Evolutionary conservation across 169 alveolate genomes (phyloP), one percentile per base, ranked within the genome.

Genomic region (Plasmodium inui): DNA sequence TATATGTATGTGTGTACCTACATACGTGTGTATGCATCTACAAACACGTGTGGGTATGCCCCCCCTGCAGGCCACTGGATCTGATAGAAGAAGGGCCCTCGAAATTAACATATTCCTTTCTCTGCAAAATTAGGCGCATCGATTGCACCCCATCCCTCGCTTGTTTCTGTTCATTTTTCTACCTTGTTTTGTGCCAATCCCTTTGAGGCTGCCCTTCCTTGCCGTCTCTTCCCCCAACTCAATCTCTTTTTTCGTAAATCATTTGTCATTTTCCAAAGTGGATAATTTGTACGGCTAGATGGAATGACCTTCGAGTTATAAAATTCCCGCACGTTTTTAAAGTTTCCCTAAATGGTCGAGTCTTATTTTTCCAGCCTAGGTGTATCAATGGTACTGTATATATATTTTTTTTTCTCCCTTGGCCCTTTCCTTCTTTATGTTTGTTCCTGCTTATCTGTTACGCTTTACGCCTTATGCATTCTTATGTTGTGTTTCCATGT

Each of bases 1-100:
- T 30, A 30, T 37, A 32, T 10, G 26, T 10, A 28, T 72, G 30
- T 12, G 17, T 73, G 41, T 30, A 71, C 32, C 26, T 71, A 71
- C 10, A 10, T 71, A 73, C n/a, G 41, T 73, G 22, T 2, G 7
- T 73, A 73, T 19, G 14, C 32, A 61, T 46, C 12, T 61, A 61
- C 0, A 61, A 19, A 61, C 12, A 61, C 32, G 3, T 61, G 4
- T n/a, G 32, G 17, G 74, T 61, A 17, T 61, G 30, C 74, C 74
- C 32, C 74, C 32, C 74, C 28, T n/a, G 10, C 28, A 61, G 74
- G 74, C 74, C 74, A 61, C 34, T 10, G 74, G 74, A 61, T 19
- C 74, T 61, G 74, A 61, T 61, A 61, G 74, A 61, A n/a, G 74
- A 61, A 61, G 9, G 74, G 22, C 12, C 32, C 74, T 61, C 74